Evolutionary conservation across 108 stramenopile genomes (phyloP).

Genomic region (Nannochloropsis gaditana): DNA sequence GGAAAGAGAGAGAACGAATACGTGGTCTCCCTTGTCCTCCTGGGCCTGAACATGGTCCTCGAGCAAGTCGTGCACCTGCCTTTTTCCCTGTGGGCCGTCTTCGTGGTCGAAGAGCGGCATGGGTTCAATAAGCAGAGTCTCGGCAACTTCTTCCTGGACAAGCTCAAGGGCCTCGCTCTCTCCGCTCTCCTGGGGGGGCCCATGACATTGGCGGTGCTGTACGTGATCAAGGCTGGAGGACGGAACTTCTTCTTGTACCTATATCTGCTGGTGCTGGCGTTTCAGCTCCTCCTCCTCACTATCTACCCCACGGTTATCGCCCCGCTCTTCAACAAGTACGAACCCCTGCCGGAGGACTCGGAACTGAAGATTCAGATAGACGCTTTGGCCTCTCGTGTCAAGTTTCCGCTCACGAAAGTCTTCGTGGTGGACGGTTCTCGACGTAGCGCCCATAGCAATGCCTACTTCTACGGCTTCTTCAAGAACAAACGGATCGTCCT

Average conservation of each 20-base stretch:
- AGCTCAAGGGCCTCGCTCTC: slow-evolving; percentile 73
- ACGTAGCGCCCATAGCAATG: slow-evolving; percentile 93
- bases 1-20: slow-evolving; percentile 30
- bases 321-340: slow-evolving; percentile 97
- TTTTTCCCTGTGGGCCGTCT: slow-evolving; percentile 66
- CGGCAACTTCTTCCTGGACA: slow-evolving; percentile 79
- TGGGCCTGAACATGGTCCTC: slow-evolving; percentile 21
- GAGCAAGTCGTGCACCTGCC: slow-evolving; percentile 31
- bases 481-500: slow-evolving; percentile 94
- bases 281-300: slow-evolving; percentile 83
- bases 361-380: slow-evolving; percentile 77
- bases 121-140: slow-evolving; percentile 95
- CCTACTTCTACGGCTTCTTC: slow-evolving; percentile 97
- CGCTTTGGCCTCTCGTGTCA: slow-evolving; percentile 69
- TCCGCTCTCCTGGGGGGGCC: slow-evolving; percentile 77
- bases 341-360: slow-evolving; percentile 76
- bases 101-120: slow-evolving; percentile 87
- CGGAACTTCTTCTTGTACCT: slow-evolving; percentile 84
- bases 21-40: slow-evolving; percentile 31
- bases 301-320: slow-evolving; percentile 87
- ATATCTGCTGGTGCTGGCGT: slow-evolving; percentile 81
- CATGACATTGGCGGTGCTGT: slow-evolving; percentile 69
- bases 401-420: slow-evolving; percentile 92
- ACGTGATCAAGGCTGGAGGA: slow-evolving; percentile 75
- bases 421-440: slow-evolving; percentile 96